phyloP scores from a whole-genome alignment of 2,329 filamentous ascomycete genomes.

The Sporothrix curviconia region DNA sequence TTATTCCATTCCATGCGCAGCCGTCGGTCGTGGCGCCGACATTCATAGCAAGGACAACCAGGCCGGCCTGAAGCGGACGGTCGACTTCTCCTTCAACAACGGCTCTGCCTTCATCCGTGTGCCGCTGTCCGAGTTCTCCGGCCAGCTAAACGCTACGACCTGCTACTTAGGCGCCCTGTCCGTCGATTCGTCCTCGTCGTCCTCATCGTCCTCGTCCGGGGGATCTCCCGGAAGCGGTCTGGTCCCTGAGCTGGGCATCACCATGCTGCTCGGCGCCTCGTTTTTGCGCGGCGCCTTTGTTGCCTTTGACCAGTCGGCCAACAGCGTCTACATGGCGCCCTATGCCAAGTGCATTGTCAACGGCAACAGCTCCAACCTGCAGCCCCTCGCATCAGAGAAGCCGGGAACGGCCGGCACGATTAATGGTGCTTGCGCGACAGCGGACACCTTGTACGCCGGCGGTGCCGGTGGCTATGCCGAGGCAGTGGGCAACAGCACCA shows the following conservation, averaged over 20 bases:
- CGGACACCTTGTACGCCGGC: constrained; percentile 6
- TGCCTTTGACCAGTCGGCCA: constrained; percentile 29
- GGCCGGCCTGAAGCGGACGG: constrained; percentile 31
- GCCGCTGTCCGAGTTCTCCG: constrained; percentile 43
- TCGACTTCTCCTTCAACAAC: constrained; percentile 43
- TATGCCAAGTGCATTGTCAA: constrained; percentile 27
- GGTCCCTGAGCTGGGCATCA: constrained; percentile 18
- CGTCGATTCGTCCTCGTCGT: neutral
- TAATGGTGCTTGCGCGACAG: constrained; percentile 17
- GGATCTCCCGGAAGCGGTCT: too few relatives aligned
- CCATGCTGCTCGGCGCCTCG: constrained; percentile 26
- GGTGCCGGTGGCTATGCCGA: neutral
- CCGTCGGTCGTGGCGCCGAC: neutral
- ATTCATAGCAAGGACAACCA: constrained; percentile 17
- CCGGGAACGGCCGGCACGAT: constrained; percentile 14
- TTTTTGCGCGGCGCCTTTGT: constrained; percentile 29
- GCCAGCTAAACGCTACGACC: constrained; percentile 32
- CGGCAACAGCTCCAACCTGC: constrained; percentile 16
- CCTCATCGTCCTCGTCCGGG: neutral
- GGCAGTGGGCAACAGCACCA: neutral
- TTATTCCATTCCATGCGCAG: constrained; percentile 38
- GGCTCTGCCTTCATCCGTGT: constrained; percentile 29
- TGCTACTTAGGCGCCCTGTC: constrained; percentile 36
- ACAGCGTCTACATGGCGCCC: constrained; percentile 27
- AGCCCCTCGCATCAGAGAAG: neutral